Conservation (phyloP, 2,329 filamentous ascomycete species). For the Akanthomyces muscarius region DNA sequence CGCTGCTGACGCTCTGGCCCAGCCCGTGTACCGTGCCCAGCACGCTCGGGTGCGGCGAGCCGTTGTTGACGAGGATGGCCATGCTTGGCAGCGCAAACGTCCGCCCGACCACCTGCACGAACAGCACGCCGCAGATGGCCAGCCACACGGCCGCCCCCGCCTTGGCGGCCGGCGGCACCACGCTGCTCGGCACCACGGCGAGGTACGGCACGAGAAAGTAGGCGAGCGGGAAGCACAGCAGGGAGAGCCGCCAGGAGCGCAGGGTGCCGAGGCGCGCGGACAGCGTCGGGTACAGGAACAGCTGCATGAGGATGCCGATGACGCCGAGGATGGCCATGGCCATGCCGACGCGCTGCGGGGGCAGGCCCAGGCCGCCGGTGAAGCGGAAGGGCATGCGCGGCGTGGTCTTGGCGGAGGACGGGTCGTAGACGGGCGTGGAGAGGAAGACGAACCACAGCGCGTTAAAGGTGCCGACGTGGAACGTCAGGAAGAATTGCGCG, state of each 20-base stretch:
- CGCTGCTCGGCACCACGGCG: conserved; percentile 58
- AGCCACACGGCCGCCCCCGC: conserved; percentile 59
- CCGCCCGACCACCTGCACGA: conserved; percentile 61
- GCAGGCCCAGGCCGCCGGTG: conserved; percentile 71
- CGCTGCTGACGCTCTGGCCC: conserved; percentile 55
- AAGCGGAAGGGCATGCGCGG: conserved; percentile 56
- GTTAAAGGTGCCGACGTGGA: conserved; percentile 74
- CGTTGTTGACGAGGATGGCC: conserved; percentile 46
- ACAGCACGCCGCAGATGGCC: conserved; percentile 58
- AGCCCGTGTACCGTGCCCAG: conserved; percentile 47
- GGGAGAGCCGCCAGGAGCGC: conserved; percentile 61
- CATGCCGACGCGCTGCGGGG: conserved; percentile 66
- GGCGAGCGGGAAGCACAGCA: conserved; percentile 66
- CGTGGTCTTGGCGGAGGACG: conserved; percentile 27
- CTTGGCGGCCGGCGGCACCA: conserved; percentile 46
- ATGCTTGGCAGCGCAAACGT: conserved; percentile 55
- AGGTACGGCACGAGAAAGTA: conserved; percentile 70
- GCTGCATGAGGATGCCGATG: conserved; percentile 64
- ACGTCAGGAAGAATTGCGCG: conserved; percentile 65
- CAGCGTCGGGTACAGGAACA: conserved; percentile 63
- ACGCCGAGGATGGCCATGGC: conserved; percentile 73
- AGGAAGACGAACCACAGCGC: conserved; percentile 74
- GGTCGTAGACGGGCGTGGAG: conserved; percentile 61
- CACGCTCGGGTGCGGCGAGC: conserved; percentile 45
- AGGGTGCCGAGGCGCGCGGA: conserved; percentile 66